Conservation (phyloP, 768 basidiomycete species). For the Phallus indusiatus region DNA sequence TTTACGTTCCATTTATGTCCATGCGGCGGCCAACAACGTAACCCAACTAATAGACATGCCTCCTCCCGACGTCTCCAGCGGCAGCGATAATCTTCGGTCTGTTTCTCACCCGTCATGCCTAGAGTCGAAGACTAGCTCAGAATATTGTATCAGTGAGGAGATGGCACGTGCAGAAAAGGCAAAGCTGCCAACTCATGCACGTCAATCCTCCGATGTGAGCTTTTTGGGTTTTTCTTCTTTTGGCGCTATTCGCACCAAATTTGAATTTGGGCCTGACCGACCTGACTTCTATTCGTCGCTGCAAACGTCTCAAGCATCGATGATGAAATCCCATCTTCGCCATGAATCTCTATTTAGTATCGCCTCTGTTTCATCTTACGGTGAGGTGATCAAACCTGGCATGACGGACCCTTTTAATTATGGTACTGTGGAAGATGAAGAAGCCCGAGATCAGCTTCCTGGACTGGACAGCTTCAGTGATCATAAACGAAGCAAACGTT, state of each 20-base stretch:
- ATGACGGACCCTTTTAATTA: constrained; percentile 68
- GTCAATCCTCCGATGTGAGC: constrained; percentile 43
- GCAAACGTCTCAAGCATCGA: constrained; percentile 2
- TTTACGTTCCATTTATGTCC: constrained; percentile 45
- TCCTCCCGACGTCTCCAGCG: constrained; percentile 18
- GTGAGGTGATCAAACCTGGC: constrained; percentile 54
- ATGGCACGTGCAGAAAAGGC: constrained; percentile 18
- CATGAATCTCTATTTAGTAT: constrained; percentile 64
- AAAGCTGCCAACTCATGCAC: constrained; percentile 21
- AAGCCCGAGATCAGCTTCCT: background rate
- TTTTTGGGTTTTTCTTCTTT: constrained; percentile 70
- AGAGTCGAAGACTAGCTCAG: constrained; percentile 37
- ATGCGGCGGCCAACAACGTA: constrained; percentile 27
- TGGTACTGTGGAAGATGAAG: constrained; percentile 18
- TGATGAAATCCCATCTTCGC: constrained; percentile 24
- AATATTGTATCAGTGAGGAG: constrained; percentile 7
- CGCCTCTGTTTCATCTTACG: constrained; percentile 73
- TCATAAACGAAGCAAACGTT: constrained; percentile 33
- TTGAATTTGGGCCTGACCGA: constrained; percentile 57
- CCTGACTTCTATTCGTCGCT: constrained; percentile 50
- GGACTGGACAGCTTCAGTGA: constrained; percentile 2
- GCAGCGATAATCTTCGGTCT: constrained; percentile 1
- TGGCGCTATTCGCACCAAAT: constrained; percentile 68
- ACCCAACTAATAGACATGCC: background rate
- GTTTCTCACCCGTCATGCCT: constrained; percentile 12